phyloP scores from a whole-genome alignment of 2,329 filamentous ascomycete genomes.

The Botrytis elliptica region DNA sequence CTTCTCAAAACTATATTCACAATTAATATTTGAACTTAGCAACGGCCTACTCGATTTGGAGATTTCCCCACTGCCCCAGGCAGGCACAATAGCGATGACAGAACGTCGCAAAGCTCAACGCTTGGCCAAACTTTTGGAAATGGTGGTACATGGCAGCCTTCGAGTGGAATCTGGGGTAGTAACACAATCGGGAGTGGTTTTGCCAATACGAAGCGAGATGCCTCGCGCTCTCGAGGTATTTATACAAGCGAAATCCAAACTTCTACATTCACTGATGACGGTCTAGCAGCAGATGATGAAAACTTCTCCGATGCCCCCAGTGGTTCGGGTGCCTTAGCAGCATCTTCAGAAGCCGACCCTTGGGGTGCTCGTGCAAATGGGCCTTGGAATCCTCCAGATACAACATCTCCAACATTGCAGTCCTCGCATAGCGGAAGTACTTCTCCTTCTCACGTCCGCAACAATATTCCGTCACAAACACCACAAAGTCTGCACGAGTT shows the following conservation, averaged over 20 bases:
- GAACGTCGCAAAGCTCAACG: constrained; percentile 41
- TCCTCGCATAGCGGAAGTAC: constrained; percentile 50
- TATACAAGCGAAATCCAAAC: constrained; percentile 23
- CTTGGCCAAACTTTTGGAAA: constrained; percentile 46
- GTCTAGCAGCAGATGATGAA: constrained; percentile 42
- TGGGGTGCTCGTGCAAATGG: constrained; percentile 54
- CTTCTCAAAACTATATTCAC: constrained; percentile 33
- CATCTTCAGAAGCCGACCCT: constrained; percentile 65
- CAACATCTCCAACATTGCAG: constrained; percentile 45
- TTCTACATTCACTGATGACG: constrained; percentile 30
- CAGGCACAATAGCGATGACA: constrained; percentile 36
- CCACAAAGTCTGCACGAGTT: constrained; percentile 44
- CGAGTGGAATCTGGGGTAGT: constrained; percentile 53
- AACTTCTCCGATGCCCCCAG: constrained; percentile 54
- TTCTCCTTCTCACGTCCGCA: constrained; percentile 58
- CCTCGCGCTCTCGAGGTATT: constrained; percentile 51
- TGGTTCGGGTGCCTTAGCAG: constrained; percentile 67
- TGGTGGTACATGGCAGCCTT: constrained; percentile 41
- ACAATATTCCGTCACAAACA: constrained; percentile 44
- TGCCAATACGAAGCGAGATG: constrained; percentile 47
- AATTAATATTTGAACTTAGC: constrained; percentile 33
- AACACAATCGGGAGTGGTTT: constrained; percentile 47
- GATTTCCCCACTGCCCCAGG: constrained; percentile 41
- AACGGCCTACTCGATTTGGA: constrained; percentile 40
- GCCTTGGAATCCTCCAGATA: constrained; percentile 58